Percentiles rank a stretch among this genome's conserved stretches.
Conservation (phyloP, 176 grass and related monocot genomes). For the Cocos nucifera region DNA sequence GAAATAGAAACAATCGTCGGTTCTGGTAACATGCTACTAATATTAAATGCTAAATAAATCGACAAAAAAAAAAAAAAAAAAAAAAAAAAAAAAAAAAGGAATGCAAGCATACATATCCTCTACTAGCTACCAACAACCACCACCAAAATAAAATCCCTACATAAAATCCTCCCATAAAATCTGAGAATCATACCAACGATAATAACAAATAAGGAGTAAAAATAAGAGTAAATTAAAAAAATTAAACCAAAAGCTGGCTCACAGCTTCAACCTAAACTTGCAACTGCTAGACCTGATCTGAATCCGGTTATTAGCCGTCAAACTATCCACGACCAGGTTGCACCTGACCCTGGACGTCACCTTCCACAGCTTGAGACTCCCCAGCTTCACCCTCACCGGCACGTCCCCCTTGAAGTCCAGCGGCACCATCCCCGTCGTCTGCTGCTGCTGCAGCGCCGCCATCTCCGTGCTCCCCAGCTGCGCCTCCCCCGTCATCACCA, state of each 20-base stretch:
- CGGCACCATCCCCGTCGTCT: constrained; percentile 46
- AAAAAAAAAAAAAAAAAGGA: no score
- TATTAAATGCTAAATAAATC: no score
- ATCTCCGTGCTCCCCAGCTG: constrained; percentile 41
- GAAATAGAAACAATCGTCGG: no score
- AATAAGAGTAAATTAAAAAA: no score
- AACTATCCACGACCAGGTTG: constrained; percentile 66
- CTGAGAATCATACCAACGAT: no score
- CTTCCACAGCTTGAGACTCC: constrained; percentile 46
- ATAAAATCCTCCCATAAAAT: no score
- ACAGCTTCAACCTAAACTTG: constrained; percentile 71
- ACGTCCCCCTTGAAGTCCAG: constrained; percentile 63
- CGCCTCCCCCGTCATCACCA: constrained; percentile 40
- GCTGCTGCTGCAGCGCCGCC: constrained; percentile 35
- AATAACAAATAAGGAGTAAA: no score
- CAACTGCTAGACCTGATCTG: constrained; percentile 89
- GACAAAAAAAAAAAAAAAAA: no score
- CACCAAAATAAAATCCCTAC: no score
- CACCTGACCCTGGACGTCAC: constrained; percentile 56
- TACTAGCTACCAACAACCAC: no score
- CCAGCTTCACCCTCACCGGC: constrained; percentile 54
- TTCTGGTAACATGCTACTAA: no score
- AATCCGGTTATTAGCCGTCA: constrained; percentile 53
- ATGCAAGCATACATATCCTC: no score
- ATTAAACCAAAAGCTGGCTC: constrained; percentile 14